phyloP scores from a whole-genome alignment of 176 grass and related monocot genomes.

The Oryza australiensis region DNA sequence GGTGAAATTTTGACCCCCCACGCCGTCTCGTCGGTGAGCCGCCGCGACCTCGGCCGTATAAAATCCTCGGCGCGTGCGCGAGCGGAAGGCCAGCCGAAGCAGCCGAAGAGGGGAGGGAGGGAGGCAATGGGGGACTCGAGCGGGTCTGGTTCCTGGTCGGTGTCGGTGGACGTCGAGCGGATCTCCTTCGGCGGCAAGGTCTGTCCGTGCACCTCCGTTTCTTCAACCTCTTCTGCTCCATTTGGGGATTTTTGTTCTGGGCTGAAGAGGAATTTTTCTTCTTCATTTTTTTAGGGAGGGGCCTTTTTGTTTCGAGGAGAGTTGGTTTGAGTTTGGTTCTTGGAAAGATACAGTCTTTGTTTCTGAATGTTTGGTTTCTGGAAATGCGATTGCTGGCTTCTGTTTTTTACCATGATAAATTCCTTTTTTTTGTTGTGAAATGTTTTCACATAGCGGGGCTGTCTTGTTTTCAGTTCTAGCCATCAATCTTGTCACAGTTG shows the following conservation, averaged over 20 bases:
- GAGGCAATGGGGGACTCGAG: constrained; percentile 71
- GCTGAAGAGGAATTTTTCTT: not conserved
- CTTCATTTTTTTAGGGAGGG: too few species aligned
- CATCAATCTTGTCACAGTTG: too few species aligned
- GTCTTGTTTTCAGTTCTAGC: too few species aligned
- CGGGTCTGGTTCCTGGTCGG: constrained; percentile 39
- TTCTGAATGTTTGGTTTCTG: not conserved
- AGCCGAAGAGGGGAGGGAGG: not conserved
- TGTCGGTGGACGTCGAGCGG: constrained; percentile 74
- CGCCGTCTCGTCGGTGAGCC: constrained; percentile 28
- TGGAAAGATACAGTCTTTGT: not conserved
- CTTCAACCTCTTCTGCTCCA: not conserved
- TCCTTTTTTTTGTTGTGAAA: not conserved
- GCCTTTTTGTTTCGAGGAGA: too few species aligned
- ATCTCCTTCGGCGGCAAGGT: constrained; percentile 89
- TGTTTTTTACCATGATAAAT: not conserved
- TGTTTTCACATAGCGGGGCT: too few species aligned
- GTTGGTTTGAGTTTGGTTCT: not conserved
- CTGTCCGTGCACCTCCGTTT: not conserved
- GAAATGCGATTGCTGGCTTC: not conserved
- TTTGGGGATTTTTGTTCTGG: not conserved
- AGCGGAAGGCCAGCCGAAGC: not conserved
- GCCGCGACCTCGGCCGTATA: constrained; percentile 21
- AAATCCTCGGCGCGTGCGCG: not conserved
- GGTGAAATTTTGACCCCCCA: constrained; percentile 34